Base-by-base conservation (phyloP, 2,329 filamentous ascomycete species). In the Tolypocladium ophioglossoides region DNA sequence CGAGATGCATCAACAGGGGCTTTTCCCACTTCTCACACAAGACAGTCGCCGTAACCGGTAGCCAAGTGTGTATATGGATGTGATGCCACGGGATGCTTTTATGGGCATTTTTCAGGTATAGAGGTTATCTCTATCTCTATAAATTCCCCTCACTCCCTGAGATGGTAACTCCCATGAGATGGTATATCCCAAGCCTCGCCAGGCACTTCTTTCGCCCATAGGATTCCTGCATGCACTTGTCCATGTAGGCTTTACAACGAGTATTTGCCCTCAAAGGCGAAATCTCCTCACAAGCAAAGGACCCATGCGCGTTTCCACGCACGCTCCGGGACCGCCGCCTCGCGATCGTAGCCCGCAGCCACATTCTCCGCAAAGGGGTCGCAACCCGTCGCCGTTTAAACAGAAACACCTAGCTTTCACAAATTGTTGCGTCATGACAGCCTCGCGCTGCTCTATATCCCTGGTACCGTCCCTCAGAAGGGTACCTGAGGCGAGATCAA, bases 401-500 rank as follows among this genome's bases (percentile, higher is more conserved):
- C 44, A n/a, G 18, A 16, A 20, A 32, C 18, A 32, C 11, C 44
- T 5, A 20, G 44, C 18, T 48, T n/a, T 3, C 44, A 48, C 44
- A 9, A 20, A 4, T 14, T 32, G 18, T 14, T 20, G 44, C 10
- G 27, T 11, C 44, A 20, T 14, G 18, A 27, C 35, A 34, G 44
- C 27, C 18, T 34, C 11, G 27, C 44, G 18, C 14, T 46, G 27
- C 27, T 18, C 44, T 62, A 46, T 38, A 48, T 52, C 50, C 41
- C 35, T 8, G 44, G 44, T 2, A 8, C 27, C 44, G 7, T 34
- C 11, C 24, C 54, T 66, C 62, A 76, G 58, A 74, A 71, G 1
- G 74, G 71, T 44, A 70, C 76, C 61, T 82, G 79, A 16, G 84
- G 84, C 53, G 85, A 87, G 63, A 87, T 86, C 63, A 88, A 76